Evolutionary conservation across 2,329 filamentous ascomycete genomes (phyloP), one percentile per base, ranked within the genome.

Genomic region (Septoria linicola): DNA sequence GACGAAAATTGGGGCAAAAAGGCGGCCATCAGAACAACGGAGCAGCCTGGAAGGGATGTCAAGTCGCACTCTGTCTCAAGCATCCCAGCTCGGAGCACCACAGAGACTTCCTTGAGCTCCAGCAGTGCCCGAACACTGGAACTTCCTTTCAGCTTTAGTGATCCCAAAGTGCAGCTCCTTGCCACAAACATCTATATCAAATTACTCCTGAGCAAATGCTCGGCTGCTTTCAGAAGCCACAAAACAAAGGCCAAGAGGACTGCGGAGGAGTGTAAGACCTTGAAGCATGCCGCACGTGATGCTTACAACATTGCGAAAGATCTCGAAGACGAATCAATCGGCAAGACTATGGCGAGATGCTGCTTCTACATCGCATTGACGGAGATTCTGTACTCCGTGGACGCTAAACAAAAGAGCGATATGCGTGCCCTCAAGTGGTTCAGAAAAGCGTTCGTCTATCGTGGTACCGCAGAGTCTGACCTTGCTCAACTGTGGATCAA

Each of bases 401-500:
- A 47, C 17, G n/a, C 21, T 14, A 30, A 32, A 10, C 23, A 32
- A 14, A 47, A 47, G 31, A 47, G 25, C n/a, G 35, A 31, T 40
- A 7, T 14, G n/a, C 34, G 44, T 13, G 44, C 44, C 21, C 44
- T 37, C 6, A 47, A 47, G n/a, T 37, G 35, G n/a, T 37, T 47
- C 17, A 40, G 35, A n/a, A 19, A 30, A n/a, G 31, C 35, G 10
- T 31, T 11, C 8, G 11, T 19, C 4, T 32, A 30, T 31, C 35
- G 21, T 5, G 35, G 36, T 2, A 20, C 16, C 23, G 17, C 17
- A 5, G 44, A 47, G 27, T 34, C 34, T 20, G 44, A 39, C 31
- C 23, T 40, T 20, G 35, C 44, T 14, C 34, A 40, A 23, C 17
- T 39, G 17, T 47, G 44, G 44, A 10, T 41, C 10, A 35, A 5